These are phyloP conservation scores for Gillenia trifoliata DNA, from an alignment of 306 rosid genomes.

Conservation along the genomic window DNA sequence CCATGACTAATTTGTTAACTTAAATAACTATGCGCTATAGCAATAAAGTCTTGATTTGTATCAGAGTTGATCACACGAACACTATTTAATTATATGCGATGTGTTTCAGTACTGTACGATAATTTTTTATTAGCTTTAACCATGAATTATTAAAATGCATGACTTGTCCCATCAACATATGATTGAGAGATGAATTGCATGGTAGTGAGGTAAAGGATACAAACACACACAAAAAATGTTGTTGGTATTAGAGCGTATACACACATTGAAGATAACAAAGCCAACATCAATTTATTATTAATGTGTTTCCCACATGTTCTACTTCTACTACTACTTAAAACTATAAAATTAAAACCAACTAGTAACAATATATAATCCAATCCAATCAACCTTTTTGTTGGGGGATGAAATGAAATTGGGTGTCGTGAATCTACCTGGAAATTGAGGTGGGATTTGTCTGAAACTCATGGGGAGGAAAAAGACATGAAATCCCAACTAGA, in stretches of 20 bases:
- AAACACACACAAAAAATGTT: slow-evolving; percentile 26
- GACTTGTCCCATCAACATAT: slow-evolving; percentile 18
- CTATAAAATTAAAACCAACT: slow-evolving; percentile 20
- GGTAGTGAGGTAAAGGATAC: not conserved
- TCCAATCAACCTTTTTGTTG: slow-evolving; percentile 33
- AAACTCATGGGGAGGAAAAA: slow-evolving; percentile 31
- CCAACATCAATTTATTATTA: slow-evolving; percentile 24
- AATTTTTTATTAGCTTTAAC: no score
- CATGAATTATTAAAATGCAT: not conserved
- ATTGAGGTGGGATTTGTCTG: slow-evolving; percentile 82
- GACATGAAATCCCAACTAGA: slow-evolving; percentile 36
- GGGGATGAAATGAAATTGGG: slow-evolving; percentile 29
- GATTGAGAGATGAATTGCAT: slow-evolving; percentile 11
- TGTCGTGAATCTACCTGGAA: slow-evolving; percentile 91
- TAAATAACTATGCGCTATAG: not conserved
- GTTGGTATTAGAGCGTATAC: slow-evolving; percentile 31
- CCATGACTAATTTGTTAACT: not conserved
- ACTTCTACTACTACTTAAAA: slow-evolving; percentile 2
- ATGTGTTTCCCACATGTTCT: slow-evolving; percentile 34
- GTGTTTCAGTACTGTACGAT: not conserved
- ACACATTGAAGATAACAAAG: slow-evolving; percentile 14
- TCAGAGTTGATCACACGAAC: not conserved
- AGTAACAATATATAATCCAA: not conserved
- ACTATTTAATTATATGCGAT: not conserved
- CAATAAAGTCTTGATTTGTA: not conserved